A percentile compares a stretch with the other conserved stretches of the same genome.
These are phyloP conservation scores for Vitis rotundifolia DNA, from an alignment of 164 flowering plant genomes.

Conservation along the genomic window DNA sequence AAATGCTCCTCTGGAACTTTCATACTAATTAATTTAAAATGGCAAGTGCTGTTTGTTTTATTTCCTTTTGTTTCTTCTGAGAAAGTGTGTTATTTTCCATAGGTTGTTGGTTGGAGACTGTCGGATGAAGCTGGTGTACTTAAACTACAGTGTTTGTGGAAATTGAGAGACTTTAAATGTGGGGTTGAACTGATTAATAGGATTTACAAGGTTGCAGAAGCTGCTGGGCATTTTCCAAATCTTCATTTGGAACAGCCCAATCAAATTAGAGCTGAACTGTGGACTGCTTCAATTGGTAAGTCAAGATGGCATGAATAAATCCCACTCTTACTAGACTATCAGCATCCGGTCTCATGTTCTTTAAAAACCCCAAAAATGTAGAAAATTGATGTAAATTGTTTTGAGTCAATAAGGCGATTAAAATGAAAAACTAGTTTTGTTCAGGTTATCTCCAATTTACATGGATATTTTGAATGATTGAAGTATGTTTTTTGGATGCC, in stretches of 20 bases:
- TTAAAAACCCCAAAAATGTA: no score
- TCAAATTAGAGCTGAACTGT: slow-evolving; percentile 78
- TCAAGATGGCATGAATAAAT: neutral
- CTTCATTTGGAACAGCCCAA: slow-evolving; percentile 68
- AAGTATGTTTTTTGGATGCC: no score
- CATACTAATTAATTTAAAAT: neutral
- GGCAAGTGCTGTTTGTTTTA: neutral
- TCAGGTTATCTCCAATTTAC: no score
- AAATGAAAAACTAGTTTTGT: no score
- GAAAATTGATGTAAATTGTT: no score
- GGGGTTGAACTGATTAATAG: slow-evolving; percentile 77
- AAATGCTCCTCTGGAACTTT: neutral
- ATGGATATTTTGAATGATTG: no score
- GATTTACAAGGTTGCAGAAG: slow-evolving; percentile 55
- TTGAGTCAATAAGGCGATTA: no score
- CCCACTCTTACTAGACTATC: neutral
- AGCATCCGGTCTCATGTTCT: no score
- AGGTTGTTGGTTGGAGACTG: slow-evolving; percentile 94
- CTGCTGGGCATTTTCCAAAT: slow-evolving; percentile 68
- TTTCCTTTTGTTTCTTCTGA: neutral
- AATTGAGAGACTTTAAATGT: slow-evolving; percentile 62
- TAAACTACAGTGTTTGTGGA: slow-evolving; percentile 83
- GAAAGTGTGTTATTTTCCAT: neutral
- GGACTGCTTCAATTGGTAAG: slow-evolving; percentile 80
- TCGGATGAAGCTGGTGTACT: slow-evolving; percentile 51